Conservation (phyloP, 208 protist species). For the Trypanosoma grayi region DNA sequence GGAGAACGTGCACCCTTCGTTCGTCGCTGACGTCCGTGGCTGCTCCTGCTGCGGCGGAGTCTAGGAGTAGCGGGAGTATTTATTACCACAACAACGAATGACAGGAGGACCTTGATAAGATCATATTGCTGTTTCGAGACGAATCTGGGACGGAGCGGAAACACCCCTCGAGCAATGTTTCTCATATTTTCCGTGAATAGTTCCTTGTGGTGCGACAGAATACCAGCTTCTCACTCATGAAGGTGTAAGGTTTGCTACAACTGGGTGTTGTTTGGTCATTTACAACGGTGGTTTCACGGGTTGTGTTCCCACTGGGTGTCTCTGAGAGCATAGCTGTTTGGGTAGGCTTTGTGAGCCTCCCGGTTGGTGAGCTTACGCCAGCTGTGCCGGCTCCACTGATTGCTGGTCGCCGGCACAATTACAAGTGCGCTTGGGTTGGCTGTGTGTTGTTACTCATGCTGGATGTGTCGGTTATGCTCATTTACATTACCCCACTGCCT, state of each 20-base stretch:
- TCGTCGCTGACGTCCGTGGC: background rate
- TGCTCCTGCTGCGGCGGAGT: background rate
- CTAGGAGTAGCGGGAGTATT: background rate
- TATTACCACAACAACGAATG: too few relatives aligned
- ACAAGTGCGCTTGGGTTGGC: slow-evolving; percentile 1
- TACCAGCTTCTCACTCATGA: slow-evolving; percentile 5
- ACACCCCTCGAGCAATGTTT: background rate
- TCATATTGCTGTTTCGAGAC: background rate
- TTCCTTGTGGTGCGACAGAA: slow-evolving; percentile 1
- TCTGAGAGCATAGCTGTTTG: slow-evolving; percentile 12
- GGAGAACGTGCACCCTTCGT: too few relatives aligned
- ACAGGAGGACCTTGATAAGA: slow-evolving; percentile 1
- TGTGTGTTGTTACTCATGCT: background rate
- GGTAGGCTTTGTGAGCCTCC: slow-evolving; percentile 14
- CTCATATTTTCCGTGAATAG: slow-evolving; percentile 1
- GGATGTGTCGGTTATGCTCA: slow-evolving; percentile 1
- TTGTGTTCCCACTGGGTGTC: slow-evolving; percentile 8
- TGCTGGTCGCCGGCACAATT: slow-evolving; percentile 1
- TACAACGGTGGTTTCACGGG: slow-evolving; percentile 11
- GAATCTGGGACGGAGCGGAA: slow-evolving; percentile 3
- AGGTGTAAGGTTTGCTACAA: background rate
- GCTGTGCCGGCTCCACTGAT: slow-evolving; percentile 4
- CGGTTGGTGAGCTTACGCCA: slow-evolving; percentile 6
- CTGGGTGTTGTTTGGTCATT: slow-evolving; percentile 10
- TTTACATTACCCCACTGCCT: background rate